phyloP scores from a whole-genome alignment of 768 basidiomycete species.

The Imleria badia region DNA sequence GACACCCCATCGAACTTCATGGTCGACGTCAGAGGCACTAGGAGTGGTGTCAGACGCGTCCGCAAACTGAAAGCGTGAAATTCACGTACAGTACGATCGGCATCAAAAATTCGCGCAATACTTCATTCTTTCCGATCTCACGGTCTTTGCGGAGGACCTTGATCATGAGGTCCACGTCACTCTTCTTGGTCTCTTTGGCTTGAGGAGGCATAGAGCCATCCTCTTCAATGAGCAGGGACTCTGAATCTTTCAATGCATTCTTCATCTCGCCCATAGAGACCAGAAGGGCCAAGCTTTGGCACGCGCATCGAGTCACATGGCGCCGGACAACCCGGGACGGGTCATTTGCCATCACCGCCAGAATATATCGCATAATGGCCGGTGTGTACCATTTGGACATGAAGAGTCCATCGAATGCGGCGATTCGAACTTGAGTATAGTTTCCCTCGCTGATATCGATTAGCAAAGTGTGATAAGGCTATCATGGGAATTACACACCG shows the following conservation, averaged over 20 bases:
- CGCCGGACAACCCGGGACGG: conserved; percentile 79
- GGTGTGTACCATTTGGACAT: conserved; percentile 85
- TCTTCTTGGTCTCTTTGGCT: conserved; percentile 74
- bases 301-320: conserved; percentile 82
- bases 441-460: conserved; percentile 76
- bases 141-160: conserved; percentile 86
- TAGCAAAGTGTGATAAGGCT: conserved; percentile 3
- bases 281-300: conserved; percentile 82
- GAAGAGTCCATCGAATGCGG: conserved; percentile 93
- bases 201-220: conserved; percentile 74
- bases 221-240: conserved; percentile 82
- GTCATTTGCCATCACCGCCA: conserved; percentile 85
- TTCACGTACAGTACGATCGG: conserved; percentile 71
- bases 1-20: conserved; percentile 88
- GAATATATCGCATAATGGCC: conserved; percentile 82
- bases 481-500: conserved; percentile 50
- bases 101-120: conserved; percentile 77
- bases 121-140: conserved; percentile 78
- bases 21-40: conserved; percentile 75
- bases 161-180: conserved; percentile 80
- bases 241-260: conserved; percentile 66
- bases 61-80: conserved; percentile 1
- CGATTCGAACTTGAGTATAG: conserved; percentile 84
- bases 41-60: not conserved
- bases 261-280: conserved; percentile 92